Base-by-base conservation (phyloP, 441 rosid genomes). In the Raphanus hybrid region DNA sequence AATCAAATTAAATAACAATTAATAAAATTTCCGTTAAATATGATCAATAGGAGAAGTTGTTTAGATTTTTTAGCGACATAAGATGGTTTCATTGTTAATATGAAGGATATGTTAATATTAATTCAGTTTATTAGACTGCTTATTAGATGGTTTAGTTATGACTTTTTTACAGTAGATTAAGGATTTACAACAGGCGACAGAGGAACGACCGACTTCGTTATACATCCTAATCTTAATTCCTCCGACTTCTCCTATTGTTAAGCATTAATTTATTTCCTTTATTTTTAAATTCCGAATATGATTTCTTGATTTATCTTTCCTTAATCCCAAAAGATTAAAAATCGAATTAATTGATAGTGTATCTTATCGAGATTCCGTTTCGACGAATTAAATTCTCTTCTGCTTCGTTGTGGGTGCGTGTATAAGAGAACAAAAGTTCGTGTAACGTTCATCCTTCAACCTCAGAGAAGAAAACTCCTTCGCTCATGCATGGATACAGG, bases 171-270 rank as follows among this genome's bases (percentile, higher is more conserved):
- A n/a, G n/a, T n/a, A n/a, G n/a, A n/a, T 55, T 69, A 64, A 65
- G 65, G 73, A 80, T 80, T 70, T 64, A 75, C 52, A 70, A 58
- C 60, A 70, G 34, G 54, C 45, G 78, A 79, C 73, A 75, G 39
- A 70, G 60, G 59, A 59, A 64, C 64, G 82, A 75, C 75, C 75
- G 69, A 75, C 80, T 80, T 70, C 52, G 76, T 74, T 79, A 79
- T 26, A 57, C 82, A 78, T 67, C 71, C 82, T 75, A 69, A 79
- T 74, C 76, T 74, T 79, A 69, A 32, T 70, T 61, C 75, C 73
- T 74, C 62, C 55, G 8, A 27, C 70, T 55, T 62, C 23, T 67
- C 75, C 82, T 70, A 79, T 55, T 34, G 59, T 74, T 75, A 75
- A 64, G 75, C 82, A 79, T 79, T 75, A 58, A 32, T 8, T 43